Percentiles rank a stretch among this genome's conserved stretches.
These are phyloP conservation scores for Bombardia bombarda DNA, from an alignment of 495 filamentous ascomycete species.

Conservation along the genomic window DNA sequence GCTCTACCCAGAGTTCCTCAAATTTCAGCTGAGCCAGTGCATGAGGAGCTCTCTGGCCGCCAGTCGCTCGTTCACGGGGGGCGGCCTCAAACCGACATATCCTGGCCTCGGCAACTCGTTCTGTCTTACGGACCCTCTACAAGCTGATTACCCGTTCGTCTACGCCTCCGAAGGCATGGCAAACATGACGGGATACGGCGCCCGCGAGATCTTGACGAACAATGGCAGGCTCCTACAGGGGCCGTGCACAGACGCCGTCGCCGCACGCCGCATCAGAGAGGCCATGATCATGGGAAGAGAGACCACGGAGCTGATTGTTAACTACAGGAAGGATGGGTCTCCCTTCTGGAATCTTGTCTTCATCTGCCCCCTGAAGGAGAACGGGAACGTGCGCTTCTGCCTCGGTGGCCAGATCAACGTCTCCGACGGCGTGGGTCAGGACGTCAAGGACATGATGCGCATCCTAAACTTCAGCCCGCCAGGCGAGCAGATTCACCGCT, in stretches of 20 bases:
- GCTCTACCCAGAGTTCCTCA: conserved; percentile 45
- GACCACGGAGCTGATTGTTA: conserved; percentile 43
- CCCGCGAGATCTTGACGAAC: conserved; percentile 37
- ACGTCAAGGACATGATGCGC: conserved; percentile 39
- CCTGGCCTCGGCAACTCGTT: conserved; percentile 31
- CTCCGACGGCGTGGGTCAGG: conserved; percentile 40
- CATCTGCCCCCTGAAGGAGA: conserved; percentile 38
- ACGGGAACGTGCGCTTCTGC: conserved; percentile 37
- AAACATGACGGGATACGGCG: conserved; percentile 37
- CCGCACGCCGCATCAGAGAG: conserved; percentile 31
- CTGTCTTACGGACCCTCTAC: conserved; percentile 21
- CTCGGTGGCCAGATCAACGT: conserved; percentile 52
- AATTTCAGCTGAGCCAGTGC: conserved; percentile 23
- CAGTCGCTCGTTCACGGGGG: background rate
- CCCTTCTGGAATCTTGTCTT: conserved; percentile 52
- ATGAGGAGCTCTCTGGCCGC: conserved; percentile 16
- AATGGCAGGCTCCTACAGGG: conserved; percentile 48
- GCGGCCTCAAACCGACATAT: conserved; percentile 14
- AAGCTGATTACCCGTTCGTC: conserved; percentile 41
- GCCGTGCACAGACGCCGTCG: conserved; percentile 32
- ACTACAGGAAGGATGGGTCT: conserved; percentile 43
- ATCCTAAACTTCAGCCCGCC: conserved; percentile 28
- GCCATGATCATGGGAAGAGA: conserved; percentile 35
- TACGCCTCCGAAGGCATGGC: conserved; percentile 46
- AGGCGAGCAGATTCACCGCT: conserved; percentile 1